Conservation (phyloP, 208 protist genomes). For the Trypanosoma scelopori region DNA sequence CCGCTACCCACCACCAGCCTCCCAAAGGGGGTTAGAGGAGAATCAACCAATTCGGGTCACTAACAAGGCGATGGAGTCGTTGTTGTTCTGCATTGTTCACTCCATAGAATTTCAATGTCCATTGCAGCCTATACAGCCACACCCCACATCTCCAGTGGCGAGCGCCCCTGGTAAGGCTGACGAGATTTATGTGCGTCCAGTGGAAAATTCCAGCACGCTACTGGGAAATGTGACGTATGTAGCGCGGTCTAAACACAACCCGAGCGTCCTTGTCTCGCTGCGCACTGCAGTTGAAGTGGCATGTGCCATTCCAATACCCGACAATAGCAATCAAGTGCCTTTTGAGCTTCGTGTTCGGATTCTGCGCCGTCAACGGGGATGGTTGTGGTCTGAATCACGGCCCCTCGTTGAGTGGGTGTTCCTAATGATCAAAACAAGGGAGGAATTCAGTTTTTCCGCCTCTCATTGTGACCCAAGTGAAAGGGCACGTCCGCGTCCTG, state of each 20-base stretch:
- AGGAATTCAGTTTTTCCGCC: constrained; percentile 23
- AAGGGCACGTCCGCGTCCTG: not conserved
- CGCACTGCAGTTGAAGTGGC: constrained; percentile 19
- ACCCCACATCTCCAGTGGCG: not conserved
- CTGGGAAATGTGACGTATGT: constrained; percentile 40
- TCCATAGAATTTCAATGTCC: constrained; percentile 75
- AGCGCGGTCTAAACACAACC: constrained; percentile 23
- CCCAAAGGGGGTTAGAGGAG: constrained; percentile 16
- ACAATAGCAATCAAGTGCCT: constrained; percentile 22
- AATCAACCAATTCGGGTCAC: constrained; percentile 60
- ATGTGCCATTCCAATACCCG: constrained; percentile 26
- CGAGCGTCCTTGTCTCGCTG: constrained; percentile 22
- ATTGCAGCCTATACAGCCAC: constrained; percentile 26
- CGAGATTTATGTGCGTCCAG: constrained; percentile 27
- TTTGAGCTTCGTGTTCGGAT: constrained; percentile 35
- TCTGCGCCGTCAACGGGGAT: constrained; percentile 22
- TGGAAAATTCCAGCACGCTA: constrained; percentile 23
- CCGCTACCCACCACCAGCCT: constrained; percentile 25
- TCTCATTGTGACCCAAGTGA: not conserved
- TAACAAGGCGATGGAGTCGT: constrained; percentile 50
- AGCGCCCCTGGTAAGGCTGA: constrained; percentile 1
- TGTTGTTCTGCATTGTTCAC: constrained; percentile 70
- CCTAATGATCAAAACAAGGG: constrained; percentile 28
- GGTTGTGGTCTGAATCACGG: constrained; percentile 27
- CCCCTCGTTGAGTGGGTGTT: constrained; percentile 38